Evolutionary conservation across 805 yeast genomes (phyloP), one percentile per base, ranked within the genome.

Genomic region (Komagataella populi): DNA sequence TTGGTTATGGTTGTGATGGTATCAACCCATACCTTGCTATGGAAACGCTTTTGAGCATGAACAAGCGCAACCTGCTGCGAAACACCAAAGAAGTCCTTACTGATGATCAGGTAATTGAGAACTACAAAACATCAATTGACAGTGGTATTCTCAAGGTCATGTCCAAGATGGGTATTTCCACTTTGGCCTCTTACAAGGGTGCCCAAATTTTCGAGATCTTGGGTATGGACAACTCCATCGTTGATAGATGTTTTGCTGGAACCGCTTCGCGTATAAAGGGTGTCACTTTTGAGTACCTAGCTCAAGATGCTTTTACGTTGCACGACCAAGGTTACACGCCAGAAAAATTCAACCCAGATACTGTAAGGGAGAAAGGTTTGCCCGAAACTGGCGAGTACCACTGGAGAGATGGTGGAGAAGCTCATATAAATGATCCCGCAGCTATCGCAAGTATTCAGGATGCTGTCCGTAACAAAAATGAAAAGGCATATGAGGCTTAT

Each of bases 161-260:
- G 99, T 88, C 97, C 44, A 91, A 93, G 76, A 93, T 91, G 98
- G 99, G 99, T 75, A 93, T 91, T 60, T 90, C 98, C 36, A 93
- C 99, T 30, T 74, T 91, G 65, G 96, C 97, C 10, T 87, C 96
- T n/a, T 91, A 91, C 71, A 91, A 91, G 71, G 98, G 98, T 69
- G 99, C 99, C 24, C 99, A 91, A 73, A 93, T 91, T 63, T 91
- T 93, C 66, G 99, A 91, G 70, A 96, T 96, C 49, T 73, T 91
- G 55, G 99, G 99, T 68, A 82, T 91, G 55, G 97, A 93, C 66
- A 88, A 90, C 70, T 82, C 95, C 7, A 97, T 91, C 49, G 86
- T 91, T 57, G 97, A 91, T 73, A 76, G 89, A 59, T 93, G 98
- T 71, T 91, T 91, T 68, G 87, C 95, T 16, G 97, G 97, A 63